Evolutionary conservation across 2,329 filamentous ascomycete genomes (phyloP).

Genomic region (Dothiorella sarmentorum): DNA sequence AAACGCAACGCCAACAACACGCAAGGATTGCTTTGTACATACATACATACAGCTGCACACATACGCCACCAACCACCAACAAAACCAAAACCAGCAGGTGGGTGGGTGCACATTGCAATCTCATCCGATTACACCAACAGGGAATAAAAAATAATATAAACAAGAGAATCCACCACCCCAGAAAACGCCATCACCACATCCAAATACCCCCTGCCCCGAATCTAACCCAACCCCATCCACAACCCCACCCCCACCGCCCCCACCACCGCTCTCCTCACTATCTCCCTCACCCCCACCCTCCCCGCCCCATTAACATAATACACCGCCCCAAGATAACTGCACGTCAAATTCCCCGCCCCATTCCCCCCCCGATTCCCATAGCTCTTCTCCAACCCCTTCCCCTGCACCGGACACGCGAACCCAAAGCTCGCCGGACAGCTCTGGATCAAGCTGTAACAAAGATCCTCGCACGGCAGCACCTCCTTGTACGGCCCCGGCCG

Average conservation of each 20-base stretch:
- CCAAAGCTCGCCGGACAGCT: slow-evolving; percentile 74
- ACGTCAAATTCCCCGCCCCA: slow-evolving; percentile 35
- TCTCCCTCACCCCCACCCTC: background rate
- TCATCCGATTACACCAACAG: too few species aligned
- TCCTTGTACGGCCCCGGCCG: slow-evolving; percentile 90
- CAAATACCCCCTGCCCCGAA: too few species aligned
- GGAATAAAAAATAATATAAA: too few species aligned
- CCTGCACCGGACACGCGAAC: slow-evolving; percentile 67
- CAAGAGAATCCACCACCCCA: too few species aligned
- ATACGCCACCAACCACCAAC: too few species aligned
- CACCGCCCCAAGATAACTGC: slow-evolving; percentile 42
- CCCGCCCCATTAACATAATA: slow-evolving; percentile 31
- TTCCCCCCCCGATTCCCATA: slow-evolving; percentile 42
- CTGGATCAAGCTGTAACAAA: slow-evolving; percentile 83
- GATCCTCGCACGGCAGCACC: slow-evolving; percentile 78
- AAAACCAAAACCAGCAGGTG: too few species aligned
- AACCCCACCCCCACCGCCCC: background rate
- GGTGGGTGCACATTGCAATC: too few species aligned
- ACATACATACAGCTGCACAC: too few species aligned
- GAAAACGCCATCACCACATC: too few species aligned
- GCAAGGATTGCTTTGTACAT: too few species aligned
- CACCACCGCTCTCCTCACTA: background rate
- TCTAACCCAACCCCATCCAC: background rate
- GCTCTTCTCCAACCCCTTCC: slow-evolving; percentile 46
- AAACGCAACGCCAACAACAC: too few species aligned